Conservation (phyloP, 495 filamentous ascomycete species). For the Pyronema omphalodes region DNA sequence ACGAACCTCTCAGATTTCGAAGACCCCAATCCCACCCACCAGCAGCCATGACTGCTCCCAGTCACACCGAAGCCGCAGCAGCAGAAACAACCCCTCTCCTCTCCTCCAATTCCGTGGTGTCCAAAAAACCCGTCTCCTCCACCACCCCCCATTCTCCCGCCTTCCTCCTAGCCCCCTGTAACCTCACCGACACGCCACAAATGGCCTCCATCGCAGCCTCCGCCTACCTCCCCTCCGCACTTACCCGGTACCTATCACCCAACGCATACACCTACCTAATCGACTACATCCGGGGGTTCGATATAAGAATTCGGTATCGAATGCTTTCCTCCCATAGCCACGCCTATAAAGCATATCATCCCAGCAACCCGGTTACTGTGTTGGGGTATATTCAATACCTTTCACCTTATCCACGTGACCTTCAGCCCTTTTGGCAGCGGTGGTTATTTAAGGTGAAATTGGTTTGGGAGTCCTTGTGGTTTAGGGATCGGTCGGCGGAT, state of each 20-base stretch:
- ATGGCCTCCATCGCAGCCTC: constrained; percentile 1
- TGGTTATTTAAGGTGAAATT: background rate
- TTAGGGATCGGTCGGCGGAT: background rate
- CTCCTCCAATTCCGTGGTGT: too few species aligned
- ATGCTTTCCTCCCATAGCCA: background rate
- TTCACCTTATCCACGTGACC: background rate
- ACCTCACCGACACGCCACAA: background rate
- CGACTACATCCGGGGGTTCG: background rate
- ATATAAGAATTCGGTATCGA: background rate
- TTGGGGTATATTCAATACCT: background rate
- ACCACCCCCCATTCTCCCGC: background rate
- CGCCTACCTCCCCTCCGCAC: background rate
- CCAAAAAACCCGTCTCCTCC: background rate
- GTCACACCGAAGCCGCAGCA: too few species aligned
- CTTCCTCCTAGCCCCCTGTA: background rate
- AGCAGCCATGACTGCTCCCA: too few species aligned
- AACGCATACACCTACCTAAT: background rate
- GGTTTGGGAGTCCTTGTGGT: background rate
- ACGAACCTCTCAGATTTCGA: too few species aligned
- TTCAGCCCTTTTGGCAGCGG: background rate
- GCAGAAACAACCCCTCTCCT: too few species aligned
- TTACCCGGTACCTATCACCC: background rate
- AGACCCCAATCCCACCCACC: too few species aligned
- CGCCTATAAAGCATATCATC: background rate
- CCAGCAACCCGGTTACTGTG: background rate